Base-by-base conservation (phyloP, 2,329 filamentous ascomycete genomes). In the Chaetomium sp. region DNA sequence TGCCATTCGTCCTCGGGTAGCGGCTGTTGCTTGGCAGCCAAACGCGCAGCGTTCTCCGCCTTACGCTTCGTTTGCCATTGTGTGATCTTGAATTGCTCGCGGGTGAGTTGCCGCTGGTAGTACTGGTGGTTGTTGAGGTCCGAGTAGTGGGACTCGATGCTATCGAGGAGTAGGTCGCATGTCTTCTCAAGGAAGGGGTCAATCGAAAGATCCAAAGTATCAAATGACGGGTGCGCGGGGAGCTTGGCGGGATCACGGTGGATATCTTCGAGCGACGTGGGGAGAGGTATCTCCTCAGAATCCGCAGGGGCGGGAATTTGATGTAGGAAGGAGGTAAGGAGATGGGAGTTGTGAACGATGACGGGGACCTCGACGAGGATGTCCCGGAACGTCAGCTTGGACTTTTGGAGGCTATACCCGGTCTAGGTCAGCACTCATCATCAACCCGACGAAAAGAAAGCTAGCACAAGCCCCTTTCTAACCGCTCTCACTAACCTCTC, bases 101-200 rank as follows among this genome's bases (percentile, higher is more conserved):
- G 89, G 53, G 86, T 87, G 56, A 97, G 81, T 69, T 95, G 91
- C 68, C 94, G 85, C 77, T 96, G 91, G 79, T 96, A 96, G 81
- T 82, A 84, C 74, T 96, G 91, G 78, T 95, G 94, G 82, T 99
- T 99, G 84, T 97, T 97, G 71, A 95, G 87, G 75, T 99, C 94
- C 58, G 91, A 96, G 77, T 97, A 94, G 79, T 99, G 94, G 54
- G 88, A 87, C 79, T 99, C 94, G 71, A 99, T 96, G 78, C 88
- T 91, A 70, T 99, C 94, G 61, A 97, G 85, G 55, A 99, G 84
- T 64, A 96, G 84, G 70, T 99, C 92, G 76, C 91, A 96, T 52
- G 92, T 96, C 83, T 96, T 96, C 81, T 97, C 92, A 48, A 99
- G 85, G 80, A 95, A 96, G 36, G 94, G 94, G 71, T 99, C 94